Evolutionary conservation across 805 yeast species (phyloP).

Genomic region (Hanseniaspora guilliermondii): DNA sequence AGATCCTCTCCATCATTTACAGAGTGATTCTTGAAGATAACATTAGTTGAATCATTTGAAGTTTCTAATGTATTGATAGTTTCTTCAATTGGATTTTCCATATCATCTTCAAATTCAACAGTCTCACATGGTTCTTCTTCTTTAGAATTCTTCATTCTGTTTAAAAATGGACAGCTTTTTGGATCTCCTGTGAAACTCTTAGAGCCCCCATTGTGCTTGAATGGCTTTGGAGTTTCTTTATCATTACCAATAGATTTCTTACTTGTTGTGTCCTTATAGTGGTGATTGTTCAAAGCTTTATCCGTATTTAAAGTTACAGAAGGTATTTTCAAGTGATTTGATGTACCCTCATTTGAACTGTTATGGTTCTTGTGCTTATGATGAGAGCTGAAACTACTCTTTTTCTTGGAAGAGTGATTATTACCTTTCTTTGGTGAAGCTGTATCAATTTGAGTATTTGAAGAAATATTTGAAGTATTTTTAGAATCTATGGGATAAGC

Average conservation of each 20-base stretch:
- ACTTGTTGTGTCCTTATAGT: not conserved
- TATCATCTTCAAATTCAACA: not conserved
- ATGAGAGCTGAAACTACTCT: not conserved
- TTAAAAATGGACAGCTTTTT: conserved; percentile 8
- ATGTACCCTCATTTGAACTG: not conserved
- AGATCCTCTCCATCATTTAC: not conserved
- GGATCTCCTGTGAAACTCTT: not conserved
- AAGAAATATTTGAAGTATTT: too few relatives aligned
- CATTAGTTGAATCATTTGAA: not conserved
- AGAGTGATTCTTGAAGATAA: not conserved
- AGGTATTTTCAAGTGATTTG: not conserved
- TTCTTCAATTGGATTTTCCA: not conserved
- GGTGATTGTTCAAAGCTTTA: not conserved
- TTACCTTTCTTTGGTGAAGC: not conserved
- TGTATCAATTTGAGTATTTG: not conserved
- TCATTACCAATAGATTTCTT: not conserved
- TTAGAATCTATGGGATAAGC: not conserved
- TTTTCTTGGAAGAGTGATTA: not conserved
- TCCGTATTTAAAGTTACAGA: not conserved
- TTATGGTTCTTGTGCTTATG: not conserved
- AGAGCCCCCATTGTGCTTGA: not conserved
- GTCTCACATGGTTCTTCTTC: not conserved
- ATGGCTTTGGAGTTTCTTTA: not conserved
- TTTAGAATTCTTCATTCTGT: not conserved
- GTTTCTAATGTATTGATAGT: not conserved